A percentile compares a stretch with the other conserved stretches of the same genome.
Evolutionary conservation across 2,329 filamentous ascomycete species (phyloP).

Genomic region (Phialocephala subalpina): DNA sequence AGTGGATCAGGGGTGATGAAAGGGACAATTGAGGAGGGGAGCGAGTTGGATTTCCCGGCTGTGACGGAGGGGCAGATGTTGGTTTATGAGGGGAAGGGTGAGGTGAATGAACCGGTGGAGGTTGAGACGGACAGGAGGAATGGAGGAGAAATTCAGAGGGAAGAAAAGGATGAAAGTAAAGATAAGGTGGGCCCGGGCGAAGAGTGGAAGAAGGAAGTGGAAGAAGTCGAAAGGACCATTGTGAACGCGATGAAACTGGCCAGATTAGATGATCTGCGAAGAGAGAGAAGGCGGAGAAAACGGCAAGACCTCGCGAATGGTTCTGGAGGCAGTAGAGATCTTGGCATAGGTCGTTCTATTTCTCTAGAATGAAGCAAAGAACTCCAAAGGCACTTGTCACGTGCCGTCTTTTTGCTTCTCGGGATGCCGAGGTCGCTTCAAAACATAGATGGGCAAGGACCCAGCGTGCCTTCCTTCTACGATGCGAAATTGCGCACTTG

Average conservation of each 20-base stretch:
- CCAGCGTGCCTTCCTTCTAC: too few relatives aligned
- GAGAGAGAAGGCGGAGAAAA: not conserved
- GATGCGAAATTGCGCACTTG: too few relatives aligned
- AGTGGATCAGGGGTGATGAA: not conserved
- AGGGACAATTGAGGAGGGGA: conserved; percentile 9
- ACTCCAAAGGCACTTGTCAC: too few relatives aligned
- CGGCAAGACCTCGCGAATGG: not conserved
- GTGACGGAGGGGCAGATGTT: conserved; percentile 6
- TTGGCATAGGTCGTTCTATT: not conserved
- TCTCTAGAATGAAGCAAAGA: not conserved
- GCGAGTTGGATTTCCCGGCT: conserved; percentile 9
- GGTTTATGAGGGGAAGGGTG: not conserved
- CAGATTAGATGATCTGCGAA: not conserved
- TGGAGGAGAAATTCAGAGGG: not conserved
- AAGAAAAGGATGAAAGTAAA: not conserved
- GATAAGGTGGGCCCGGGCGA: not conserved
- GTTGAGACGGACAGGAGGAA: not conserved
- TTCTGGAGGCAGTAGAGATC: not conserved
- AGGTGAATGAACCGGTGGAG: not conserved
- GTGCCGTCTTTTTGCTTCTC: too few relatives aligned
- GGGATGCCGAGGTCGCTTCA: too few relatives aligned
- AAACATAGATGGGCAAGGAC: too few relatives aligned
- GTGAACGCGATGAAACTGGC: not conserved
- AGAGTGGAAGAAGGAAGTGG: not conserved
- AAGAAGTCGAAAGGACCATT: not conserved